Percentiles rank a stretch among this genome's conserved stretches.
Conservation (phyloP, 2,329 filamentous ascomycete genomes). For the Fusarium redolens region DNA sequence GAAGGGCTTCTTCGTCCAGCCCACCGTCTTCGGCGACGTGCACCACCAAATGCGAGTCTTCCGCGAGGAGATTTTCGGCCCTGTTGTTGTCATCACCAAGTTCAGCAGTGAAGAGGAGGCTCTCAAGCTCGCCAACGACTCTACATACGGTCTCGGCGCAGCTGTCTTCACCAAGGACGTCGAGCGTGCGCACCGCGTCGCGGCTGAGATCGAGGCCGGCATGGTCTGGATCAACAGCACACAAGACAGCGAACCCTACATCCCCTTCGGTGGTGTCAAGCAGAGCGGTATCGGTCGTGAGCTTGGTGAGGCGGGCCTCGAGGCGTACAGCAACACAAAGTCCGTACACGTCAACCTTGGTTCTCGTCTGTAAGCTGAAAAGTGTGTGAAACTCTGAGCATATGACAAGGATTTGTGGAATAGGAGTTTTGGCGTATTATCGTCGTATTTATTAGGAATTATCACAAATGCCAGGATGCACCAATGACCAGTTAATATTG, state of each 20-base stretch:
- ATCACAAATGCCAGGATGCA: constrained; percentile 21
- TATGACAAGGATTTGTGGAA: neutral
- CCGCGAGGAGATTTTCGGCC: constrained; percentile 90
- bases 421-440: constrained; percentile 32
- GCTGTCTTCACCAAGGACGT: constrained; percentile 84
- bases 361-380: constrained; percentile 33
- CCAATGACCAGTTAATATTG: neutral
- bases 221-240: constrained; percentile 63
- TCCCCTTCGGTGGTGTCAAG: constrained; percentile 45
- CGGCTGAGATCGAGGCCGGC: constrained; percentile 78
- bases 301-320: constrained; percentile 43
- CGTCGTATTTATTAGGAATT: constrained; percentile 12
- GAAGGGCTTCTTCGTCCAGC: constrained; percentile 88
- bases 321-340: constrained; percentile 45
- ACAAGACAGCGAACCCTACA: constrained; percentile 42
- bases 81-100: constrained; percentile 83
- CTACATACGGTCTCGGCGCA: constrained; percentile 81
- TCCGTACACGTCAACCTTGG: constrained; percentile 44
- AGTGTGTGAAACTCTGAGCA: neutral
- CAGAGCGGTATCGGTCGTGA: constrained; percentile 45
- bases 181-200: constrained; percentile 82
- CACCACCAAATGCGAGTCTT: constrained; percentile 80
- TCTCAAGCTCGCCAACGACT: constrained; percentile 77
- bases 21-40: constrained; percentile 84
- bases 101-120: constrained; percentile 83